phyloP scores from a whole-genome alignment of 345 rosid genomes.

The Clausena lansium region DNA sequence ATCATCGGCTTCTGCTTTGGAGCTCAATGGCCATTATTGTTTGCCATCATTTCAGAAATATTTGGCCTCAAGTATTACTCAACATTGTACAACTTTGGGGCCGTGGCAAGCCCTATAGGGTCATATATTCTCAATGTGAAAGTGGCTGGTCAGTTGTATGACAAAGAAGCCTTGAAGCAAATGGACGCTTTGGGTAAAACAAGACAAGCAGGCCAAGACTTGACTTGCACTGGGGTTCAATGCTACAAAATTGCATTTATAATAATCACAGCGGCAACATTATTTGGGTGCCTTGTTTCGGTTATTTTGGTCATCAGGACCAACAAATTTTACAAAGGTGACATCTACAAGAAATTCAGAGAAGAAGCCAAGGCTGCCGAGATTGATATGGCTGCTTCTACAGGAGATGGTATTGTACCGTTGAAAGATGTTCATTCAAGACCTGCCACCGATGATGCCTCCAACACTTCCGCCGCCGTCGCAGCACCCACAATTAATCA shows the following conservation, averaged over 20 bases:
- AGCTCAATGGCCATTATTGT: slow-evolving; percentile 42
- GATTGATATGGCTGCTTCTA: not conserved
- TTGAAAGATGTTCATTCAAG: not conserved
- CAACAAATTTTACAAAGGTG: slow-evolving; percentile 32
- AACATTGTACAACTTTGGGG: slow-evolving; percentile 32
- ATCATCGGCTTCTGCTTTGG: slow-evolving; percentile 44
- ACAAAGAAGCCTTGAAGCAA: slow-evolving; percentile 38
- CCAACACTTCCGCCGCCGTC: not conserved
- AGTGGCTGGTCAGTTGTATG: slow-evolving; percentile 38
- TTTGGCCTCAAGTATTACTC: slow-evolving; percentile 49
- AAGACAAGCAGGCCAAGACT: slow-evolving; percentile 18
- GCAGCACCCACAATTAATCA: not conserved
- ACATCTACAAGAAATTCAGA: slow-evolving; percentile 33
- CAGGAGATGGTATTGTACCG: not conserved
- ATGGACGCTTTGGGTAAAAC: slow-evolving; percentile 20
- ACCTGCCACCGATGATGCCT: not conserved
- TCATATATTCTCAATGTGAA: slow-evolving; percentile 37
- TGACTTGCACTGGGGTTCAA: slow-evolving; percentile 28
- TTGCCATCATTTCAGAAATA: slow-evolving; percentile 39
- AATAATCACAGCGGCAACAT: slow-evolving; percentile 30
- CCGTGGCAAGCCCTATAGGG: slow-evolving; percentile 36
- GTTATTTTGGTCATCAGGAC: slow-evolving; percentile 28
- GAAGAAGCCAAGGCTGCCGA: slow-evolving; percentile 18
- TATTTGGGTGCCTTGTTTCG: slow-evolving; percentile 28
- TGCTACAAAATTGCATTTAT: slow-evolving; percentile 34